Conservation (phyloP, 345 rosid genomes). For the Salix suchowensis region DNA sequence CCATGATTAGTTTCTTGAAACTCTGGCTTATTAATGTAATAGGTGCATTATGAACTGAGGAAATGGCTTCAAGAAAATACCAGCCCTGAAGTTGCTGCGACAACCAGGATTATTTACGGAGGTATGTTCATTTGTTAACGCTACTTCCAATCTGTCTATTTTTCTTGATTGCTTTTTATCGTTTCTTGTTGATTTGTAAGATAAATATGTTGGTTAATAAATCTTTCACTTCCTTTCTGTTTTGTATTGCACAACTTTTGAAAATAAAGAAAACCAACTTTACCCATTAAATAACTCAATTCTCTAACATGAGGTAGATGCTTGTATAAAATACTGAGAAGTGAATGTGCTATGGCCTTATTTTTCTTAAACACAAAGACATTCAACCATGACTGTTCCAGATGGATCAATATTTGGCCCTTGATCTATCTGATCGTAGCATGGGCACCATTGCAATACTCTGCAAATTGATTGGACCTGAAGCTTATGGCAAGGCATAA, state of each 20-base stretch:
- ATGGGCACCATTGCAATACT: neutral
- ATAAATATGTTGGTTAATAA: neutral
- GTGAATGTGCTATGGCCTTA: neutral
- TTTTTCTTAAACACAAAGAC: neutral
- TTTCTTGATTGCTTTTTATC: neutral
- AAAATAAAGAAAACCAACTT: neutral
- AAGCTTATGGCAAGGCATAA: neutral
- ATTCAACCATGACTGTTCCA: neutral
- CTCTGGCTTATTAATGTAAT: slow-evolving; percentile 4
- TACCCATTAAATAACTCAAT: neutral
- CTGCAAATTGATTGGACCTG: neutral
- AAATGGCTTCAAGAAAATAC: slow-evolving; percentile 72
- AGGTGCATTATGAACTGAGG: slow-evolving; percentile 84
- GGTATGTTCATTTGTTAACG: slow-evolving; percentile 38
- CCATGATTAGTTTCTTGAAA: neutral
- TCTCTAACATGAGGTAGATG: neutral
- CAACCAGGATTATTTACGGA: slow-evolving; percentile 84
- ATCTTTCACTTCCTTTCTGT: neutral
- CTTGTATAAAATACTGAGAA: neutral
- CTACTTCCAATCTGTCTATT: neutral
- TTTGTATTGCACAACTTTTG: neutral
- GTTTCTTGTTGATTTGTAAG: neutral
- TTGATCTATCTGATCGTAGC: neutral
- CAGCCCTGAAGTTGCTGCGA: slow-evolving; percentile 63
- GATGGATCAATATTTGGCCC: neutral